Base-by-base conservation (phyloP, 495 filamentous ascomycete species). In the Cenococcum geophilum region DNA sequence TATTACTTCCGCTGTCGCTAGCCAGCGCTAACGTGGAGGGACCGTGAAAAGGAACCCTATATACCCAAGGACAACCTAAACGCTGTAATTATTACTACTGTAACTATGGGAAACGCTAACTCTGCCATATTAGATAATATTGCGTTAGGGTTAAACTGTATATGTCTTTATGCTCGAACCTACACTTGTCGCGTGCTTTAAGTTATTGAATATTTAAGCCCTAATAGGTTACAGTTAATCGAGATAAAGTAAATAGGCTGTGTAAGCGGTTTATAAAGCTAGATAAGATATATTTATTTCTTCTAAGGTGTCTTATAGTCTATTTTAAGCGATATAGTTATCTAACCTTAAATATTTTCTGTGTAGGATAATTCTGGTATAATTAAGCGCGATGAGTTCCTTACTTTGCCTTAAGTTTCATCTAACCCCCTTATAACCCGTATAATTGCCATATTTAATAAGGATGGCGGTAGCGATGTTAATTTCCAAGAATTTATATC, bases 401-500 rank as follows among this genome's bases (percentile, higher is more conserved):
- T 99, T 57, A 92, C 88, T 67, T 83, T 99, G 22, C 93, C 93
- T 23, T 93, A 97, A 79, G 92, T 99, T 73, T 93, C 90, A 37
- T 96, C 92, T 37, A 99, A 99, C 77, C 93, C 93, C 5, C 86
- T 99, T 45, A 93, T 95, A 50, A 97, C 93, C n/a, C 70, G 71
- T 62, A 95, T 99, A 91, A 99, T 99, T 69, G 93, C 95, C 11
- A 99, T 99, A 68, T 97, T 99, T 74, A 95, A 99, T 74, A 95
- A 99, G 76, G 93, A 99, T 75, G 93, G 93, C 63, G 92, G 93
- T 65, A 95, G 93, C 65, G 89, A 95, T 67, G 93, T 99, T 68
- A 95, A 99, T 75, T 99, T 99, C 78, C 90, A 97, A 70, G 93
- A 99, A 76, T 99, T 99, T 78, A 93, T 99, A 21, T 92, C 89